Conservation (phyloP, 2,329 filamentous ascomycete species). For the Stagonosporopsis vannaccii region DNA sequence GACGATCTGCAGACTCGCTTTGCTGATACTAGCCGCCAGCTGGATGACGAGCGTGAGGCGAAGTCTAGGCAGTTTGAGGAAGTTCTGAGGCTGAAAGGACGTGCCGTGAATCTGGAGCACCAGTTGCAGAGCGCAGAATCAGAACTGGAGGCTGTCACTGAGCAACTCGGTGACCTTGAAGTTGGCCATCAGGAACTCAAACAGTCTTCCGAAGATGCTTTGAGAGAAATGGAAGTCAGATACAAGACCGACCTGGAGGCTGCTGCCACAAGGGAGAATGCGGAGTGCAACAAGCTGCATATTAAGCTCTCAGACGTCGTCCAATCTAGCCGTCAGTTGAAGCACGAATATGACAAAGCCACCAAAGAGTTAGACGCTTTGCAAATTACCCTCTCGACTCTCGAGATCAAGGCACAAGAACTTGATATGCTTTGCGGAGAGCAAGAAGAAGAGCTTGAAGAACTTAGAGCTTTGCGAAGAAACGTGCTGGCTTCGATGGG, state of each 20-base stretch:
- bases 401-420: conserved; percentile 34
- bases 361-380: conserved; percentile 25
- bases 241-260: conserved; percentile 26
- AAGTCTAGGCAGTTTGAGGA: conserved; percentile 26
- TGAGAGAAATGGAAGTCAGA: conserved; percentile 27
- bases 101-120: conserved; percentile 26
- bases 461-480: conserved; percentile 33
- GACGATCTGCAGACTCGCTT: conserved; percentile 44
- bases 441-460: conserved; percentile 42
- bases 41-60: conserved; percentile 31
- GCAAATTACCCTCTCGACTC: conserved; percentile 24
- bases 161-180: conserved; percentile 28
- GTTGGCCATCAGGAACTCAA: conserved; percentile 28
- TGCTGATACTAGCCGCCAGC: conserved; percentile 28
- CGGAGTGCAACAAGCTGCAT: conserved; percentile 26
- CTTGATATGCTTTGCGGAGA: conserved; percentile 36
- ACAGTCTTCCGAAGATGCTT: conserved; percentile 26
- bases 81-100: conserved; percentile 30
- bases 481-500: conserved; percentile 39
- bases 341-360: conserved; percentile 23
- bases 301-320: conserved; percentile 26
- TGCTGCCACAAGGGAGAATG: conserved; percentile 21
- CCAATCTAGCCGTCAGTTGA: conserved; percentile 9
- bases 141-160: conserved; percentile 24
- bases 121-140: conserved; percentile 28